Evolutionary conservation across 441 rosid genomes (phyloP).

Genomic region (Daphne laureola): DNA sequence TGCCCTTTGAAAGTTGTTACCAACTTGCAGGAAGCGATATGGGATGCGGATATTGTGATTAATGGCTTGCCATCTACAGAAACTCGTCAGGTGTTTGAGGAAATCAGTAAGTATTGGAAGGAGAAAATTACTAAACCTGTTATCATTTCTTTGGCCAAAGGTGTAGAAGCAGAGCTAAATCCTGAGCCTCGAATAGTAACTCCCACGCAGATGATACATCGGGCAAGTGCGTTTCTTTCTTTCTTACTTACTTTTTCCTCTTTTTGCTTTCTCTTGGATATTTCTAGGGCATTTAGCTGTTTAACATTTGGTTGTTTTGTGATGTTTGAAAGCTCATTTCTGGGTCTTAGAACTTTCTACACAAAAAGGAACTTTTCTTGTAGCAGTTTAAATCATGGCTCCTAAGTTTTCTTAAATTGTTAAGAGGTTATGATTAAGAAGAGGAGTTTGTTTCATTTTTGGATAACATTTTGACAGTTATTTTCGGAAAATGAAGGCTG

Average conservation of each 20-base stretch:
- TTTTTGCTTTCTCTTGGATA: slow-evolving; percentile 12
- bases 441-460: too few species aligned
- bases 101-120: slow-evolving; percentile 79
- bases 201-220: slow-evolving; percentile 87
- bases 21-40: slow-evolving; percentile 93
- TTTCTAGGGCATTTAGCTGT: background rate
- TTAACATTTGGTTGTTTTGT: slow-evolving; percentile 1
- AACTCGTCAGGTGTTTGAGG: slow-evolving; percentile 76
- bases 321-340: too few species aligned
- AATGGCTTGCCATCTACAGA: slow-evolving; percentile 97
- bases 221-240: slow-evolving; percentile 60
- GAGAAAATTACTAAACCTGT: slow-evolving; percentile 74
- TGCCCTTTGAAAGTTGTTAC: slow-evolving; percentile 94
- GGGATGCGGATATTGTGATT: slow-evolving; percentile 97
- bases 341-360: too few species aligned
- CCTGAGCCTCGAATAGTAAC: slow-evolving; percentile 88
- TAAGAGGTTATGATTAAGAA: too few species aligned
- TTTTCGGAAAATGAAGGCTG: too few species aligned
- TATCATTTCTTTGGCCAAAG: slow-evolving; percentile 83
- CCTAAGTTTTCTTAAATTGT: too few species aligned
- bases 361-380: too few species aligned
- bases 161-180: slow-evolving; percentile 79
- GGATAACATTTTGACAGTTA: too few species aligned
- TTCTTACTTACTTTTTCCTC: background rate
- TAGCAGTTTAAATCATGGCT: too few species aligned